Base-by-base conservation (phyloP, 2,329 filamentous ascomycete species). In the Penicillium decumbens region DNA sequence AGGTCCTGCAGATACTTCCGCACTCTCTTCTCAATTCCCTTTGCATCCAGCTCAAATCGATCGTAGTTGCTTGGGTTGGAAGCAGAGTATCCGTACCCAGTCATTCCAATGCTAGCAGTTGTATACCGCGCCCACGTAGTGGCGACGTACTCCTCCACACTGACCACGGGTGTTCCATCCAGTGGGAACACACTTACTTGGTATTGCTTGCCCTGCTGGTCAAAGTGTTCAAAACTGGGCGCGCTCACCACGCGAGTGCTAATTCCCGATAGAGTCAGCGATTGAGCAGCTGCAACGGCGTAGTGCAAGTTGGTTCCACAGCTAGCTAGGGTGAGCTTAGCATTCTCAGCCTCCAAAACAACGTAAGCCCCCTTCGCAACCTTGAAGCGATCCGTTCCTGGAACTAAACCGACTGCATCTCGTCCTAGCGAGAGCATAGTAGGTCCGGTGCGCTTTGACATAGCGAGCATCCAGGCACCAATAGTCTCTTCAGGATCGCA, bases 201-300 rank as follows among this genome's bases (percentile, higher is more conserved):
- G 83, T 95, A 95, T 59, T 92, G 88, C 83, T 92, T 91, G 68
- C 78, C 63, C 77, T 95, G 90, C 29, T 83, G 77, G 71, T 95
- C 91, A 65, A 95, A 95, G 48, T 93, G 87, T 78, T 95, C 89
- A 69, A 87, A 87, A 79, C 89, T 95, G 58, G 90, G 90, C 71
- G 95, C 80, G 30, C 89, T 95, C 60, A 95, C 90, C 46, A 95
- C 83, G 89, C 88, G 45, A 88, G 85, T 72, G 83, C 87, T 74
- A 95, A 71, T 72, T 80, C 82, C 32, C 32, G 32, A 33, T 13
- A 3, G 8, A 15, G 8, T 33, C 3, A 95, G 83, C 63, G 82
- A 80, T 80, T 95, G 91, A 75, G 84, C 87, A 50, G 84, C 87
- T 49, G 95, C 89, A 63, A 95, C 78, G 73, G 84, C 88, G 72